Base-by-base conservation (phyloP, 2,329 filamentous ascomycete species). In the Aspergillus glaucus region DNA sequence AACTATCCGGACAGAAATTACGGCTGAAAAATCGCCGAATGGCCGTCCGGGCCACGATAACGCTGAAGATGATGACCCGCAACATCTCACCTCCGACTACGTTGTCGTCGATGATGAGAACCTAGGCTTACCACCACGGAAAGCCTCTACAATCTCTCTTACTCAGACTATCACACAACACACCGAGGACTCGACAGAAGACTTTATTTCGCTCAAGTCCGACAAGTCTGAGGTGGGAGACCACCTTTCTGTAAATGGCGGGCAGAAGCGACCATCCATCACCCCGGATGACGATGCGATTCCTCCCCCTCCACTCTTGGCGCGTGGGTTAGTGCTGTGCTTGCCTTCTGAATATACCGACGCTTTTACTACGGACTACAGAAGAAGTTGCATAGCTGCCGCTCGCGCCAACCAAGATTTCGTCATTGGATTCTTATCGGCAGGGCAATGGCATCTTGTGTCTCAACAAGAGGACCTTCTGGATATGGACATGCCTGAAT, bases 1-100 rank as follows among this genome's bases (percentile, higher is more conserved):
- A 45, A 69, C 63, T n/a, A 69, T 72, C 21, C 55, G 61, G 44
- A 72, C 69, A 6, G 69, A 72, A 46, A 72, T 72, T 21, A 69
- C 65, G 2, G 64, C 61, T 8, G 64, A 61, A 30, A 50, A 45
- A 6, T 34, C 40, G 40, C 26, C 50, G 22, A 60, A 53, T 21
- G 46, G 56, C 22, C 40, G 50, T 7, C 44, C 50, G 6, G 55
- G 55, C 12, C 50, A 52, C 32, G 48, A 51, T 5, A 47, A 47
- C 28, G 39, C 51, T 21, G 37, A 50, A 6, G 48, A 49, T 34
- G 22, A 36, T 44, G 54, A 47, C 22, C 56, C 58, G 50, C 51
- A 60, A 46, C 56, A 62, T 45, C 61, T 64, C 21, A 55, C 50
- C 30, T 52, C 51, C 4, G 55, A 62, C 5, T 59, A 58, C 48